Base-by-base conservation (phyloP, 2,329 filamentous ascomycete genomes). In the Curvularia sp. region DNA sequence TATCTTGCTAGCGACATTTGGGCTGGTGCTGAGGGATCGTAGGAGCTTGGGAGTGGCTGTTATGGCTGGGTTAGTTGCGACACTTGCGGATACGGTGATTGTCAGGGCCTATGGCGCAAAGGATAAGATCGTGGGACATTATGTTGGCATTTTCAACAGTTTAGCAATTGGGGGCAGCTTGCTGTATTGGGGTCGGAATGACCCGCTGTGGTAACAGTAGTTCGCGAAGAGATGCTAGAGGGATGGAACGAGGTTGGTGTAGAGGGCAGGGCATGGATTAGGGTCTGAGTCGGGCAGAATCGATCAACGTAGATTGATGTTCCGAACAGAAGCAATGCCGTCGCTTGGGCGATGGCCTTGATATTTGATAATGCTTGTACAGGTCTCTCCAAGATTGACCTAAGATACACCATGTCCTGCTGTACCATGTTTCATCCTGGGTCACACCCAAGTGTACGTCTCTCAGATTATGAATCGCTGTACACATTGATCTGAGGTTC, bases 71-170 rank as follows among this genome's bases (percentile, higher is more conserved):
- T 38, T 70, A 31, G 63, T 70, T 1, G 57, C 67, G 5, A 70
- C 67, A 0, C 15, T 64, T 13, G 66, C 67, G n/a, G 67, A 70
- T 30, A 66, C 66, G 5, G 49, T 65, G 1, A 70, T 70, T 51
- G 66, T 70, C 3, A 54, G 53, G 6, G 59, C 60, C 5, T 70
- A 70, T 41, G 67, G 67, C 2, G 62, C 57, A 13, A 63, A 62
- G 38, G 63, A 69, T 6, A 70, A 70, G 50, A 49, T 67, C 20
- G 51, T 54, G 8, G 67, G 67, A 8, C 67, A 70, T 28, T 69
- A 63, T 31, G 39, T 70, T n/a, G 67, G 67, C 0, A 53, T 70
- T 8, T 66, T 70, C 42, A 70, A 70, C 49, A 66, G 67, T 41
- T 10, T 69, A 9, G 63, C 61, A 0, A 63, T 70, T 26, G 67